Base-by-base conservation (phyloP, 345 rosid species). In the Brassica cretica region DNA sequence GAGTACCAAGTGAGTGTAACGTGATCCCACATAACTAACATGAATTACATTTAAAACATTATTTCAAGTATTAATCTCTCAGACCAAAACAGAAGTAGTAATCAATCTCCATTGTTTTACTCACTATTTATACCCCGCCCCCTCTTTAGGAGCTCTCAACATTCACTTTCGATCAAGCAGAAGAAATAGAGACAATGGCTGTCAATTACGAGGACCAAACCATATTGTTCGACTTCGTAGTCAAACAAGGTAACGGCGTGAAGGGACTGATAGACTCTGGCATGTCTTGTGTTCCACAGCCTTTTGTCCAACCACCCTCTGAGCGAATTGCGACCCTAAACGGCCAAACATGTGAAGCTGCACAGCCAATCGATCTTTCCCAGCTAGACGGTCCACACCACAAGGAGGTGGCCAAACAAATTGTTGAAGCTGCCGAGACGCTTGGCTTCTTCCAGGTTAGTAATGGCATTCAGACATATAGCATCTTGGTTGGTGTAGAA, bases 221-320 rank as follows among this genome's bases (percentile, higher is more conserved):
- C 32, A 67, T 85, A 25, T 49, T 88, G 65, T 88, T 72, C 81
- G 74, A 86, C 24, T 88, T 86, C 24, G 89, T 86, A 1, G 86
- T 88, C 66, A 70, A 78, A 67, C 76, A 87, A 18, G 91, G 91
- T 32, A 75, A 86, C 2, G 89, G 89, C 1, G 88, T 88, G 19
- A 88, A 88, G 79, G 91, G 91, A 11, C 29, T 88, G 55, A 79
- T 86, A 59, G 91, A 86, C 58, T 78, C 41, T 3, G 89, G 91
- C 24, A 53, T 86, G 16, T 61, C 82, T n/a, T 32, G 68, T 39
- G 89, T 86, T 8, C 91, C 91, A 10, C 37, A 69, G 21, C 74
- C 79, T 5, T 83, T 79, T 59, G 41, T 83, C 59, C 85, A 83
- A 74, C 85, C 83, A 35, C 72, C 66, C 5, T 1, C 79, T 41